A percentile compares a stretch with the other conserved stretches of the same genome.
Conservation (phyloP, 139 green algal genomes). For the Zygnema circumcarinatum region DNA sequence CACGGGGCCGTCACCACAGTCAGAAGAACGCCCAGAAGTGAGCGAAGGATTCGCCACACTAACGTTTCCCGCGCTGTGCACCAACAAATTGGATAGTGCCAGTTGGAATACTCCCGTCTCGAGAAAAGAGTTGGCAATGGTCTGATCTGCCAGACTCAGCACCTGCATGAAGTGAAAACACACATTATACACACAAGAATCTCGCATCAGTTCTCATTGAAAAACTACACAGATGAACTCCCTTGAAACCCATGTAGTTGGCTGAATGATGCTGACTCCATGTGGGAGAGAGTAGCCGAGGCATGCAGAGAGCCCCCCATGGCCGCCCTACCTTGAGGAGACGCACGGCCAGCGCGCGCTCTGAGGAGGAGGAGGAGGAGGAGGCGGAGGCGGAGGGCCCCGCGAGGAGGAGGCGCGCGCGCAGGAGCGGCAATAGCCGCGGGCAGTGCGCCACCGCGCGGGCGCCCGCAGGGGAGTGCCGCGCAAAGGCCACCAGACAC, state of each 20-base stretch:
- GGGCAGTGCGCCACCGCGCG: slow-evolving; percentile 29
- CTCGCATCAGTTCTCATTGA: too few species aligned
- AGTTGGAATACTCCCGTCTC: neutral
- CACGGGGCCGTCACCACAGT: neutral
- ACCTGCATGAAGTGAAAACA: neutral
- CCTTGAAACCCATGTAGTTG: neutral
- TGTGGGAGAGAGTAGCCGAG: too few species aligned
- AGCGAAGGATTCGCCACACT: too few species aligned
- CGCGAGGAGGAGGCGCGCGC: too few species aligned
- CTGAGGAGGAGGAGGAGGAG: too few species aligned
- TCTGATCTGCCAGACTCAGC: neutral
- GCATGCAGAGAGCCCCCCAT: too few species aligned
- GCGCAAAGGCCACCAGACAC: slow-evolving; percentile 25
- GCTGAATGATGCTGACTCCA: too few species aligned
- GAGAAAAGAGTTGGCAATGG: neutral
- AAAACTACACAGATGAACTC: too few species aligned
- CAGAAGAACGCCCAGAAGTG: neutral
- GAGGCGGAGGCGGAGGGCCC: too few species aligned
- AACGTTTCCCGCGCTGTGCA: neutral
- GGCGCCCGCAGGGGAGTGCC: slow-evolving; percentile 37
- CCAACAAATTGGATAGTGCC: neutral
- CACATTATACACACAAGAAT: too few species aligned
- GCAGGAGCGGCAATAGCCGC: slow-evolving; percentile 36
- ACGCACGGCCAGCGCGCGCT: too few species aligned
- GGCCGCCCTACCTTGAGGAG: too few species aligned